Evolutionary conservation across 305 asterid species (phyloP), one percentile per base, ranked within the genome.

Genomic region (Fraxinus nigra): DNA sequence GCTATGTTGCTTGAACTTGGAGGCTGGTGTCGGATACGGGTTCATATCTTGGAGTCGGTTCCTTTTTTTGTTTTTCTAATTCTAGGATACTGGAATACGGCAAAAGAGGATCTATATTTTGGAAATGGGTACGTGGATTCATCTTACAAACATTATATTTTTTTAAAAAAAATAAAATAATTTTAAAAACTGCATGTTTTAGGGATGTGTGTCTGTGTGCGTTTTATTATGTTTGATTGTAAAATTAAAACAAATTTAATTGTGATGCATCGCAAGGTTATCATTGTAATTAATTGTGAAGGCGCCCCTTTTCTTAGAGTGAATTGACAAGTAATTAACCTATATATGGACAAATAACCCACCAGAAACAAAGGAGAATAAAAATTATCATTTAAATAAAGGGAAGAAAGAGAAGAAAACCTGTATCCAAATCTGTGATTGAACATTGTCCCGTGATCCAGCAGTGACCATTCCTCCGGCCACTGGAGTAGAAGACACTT

Each of bases 391-490:
- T 33, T 70, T 33, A 67, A 67, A 35, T 18, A 56, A 56, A 56
- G 78, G 69, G 75, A 43, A 43, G 54, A 13, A 20, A 79, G 35
- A 35, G 83, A 73, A 28, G 77, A 54, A 48, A 78, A 93, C 97
- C 95, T 89, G 97, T 84, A 92, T 75, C 97, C 97, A 93, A 80
- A 85, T 89, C 79, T 89, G 98, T 32, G 98, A 84, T 81, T 92
- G 98, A 76, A 85, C 87, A 63, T 84, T 84, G 51, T 94, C 98
- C 81, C 93, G 88, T 82, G 94, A 86, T 80, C 92, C 95, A 79
- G 91, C 83, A 82, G 93, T 54, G 54, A 79, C 91, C 87, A 91
- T 80, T 86, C 93, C 97, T 77, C 93, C 94, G 7, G 93, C 85
- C 82, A 92, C 93, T 32, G 94, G 89, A 82, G 92, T 80, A 70